Base-by-base conservation (phyloP, 2,329 filamentous ascomycete genomes). In the Blumeriella jaapii region DNA sequence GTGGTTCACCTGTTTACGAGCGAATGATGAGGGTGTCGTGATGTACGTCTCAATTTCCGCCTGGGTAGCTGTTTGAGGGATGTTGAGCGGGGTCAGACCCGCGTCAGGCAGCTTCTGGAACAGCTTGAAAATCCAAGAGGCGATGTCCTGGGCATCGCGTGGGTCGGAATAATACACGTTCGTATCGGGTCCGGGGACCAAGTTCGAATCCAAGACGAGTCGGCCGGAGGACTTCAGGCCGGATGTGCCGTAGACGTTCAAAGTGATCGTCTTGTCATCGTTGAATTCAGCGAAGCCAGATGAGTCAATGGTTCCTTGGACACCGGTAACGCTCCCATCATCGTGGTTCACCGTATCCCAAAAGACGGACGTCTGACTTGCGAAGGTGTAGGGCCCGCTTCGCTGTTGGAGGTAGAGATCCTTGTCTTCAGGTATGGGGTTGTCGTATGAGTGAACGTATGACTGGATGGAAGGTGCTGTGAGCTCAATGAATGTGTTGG, bases 341-440 rank as follows among this genome's bases (percentile, higher is more conserved):
- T 50, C 22, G 12, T 78, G 71, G 29, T 76, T 67, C 6, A 68
- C 65, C 36, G 75, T 68, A 16, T 73, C 73, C 0, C 73, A 72
- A 36, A 80, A 76, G 55, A 79, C 76, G 15, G 76, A 74, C 2
- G 74, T 72, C 16, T 74, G 72, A 52, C 78, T 72, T 1, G 75
- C 65, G 10, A 80, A 63, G 27, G 22, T 24, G 22, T 24, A 24
- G 9, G 78, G 73, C 16, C 75, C 75, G 17, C 63, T 65, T 36
- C 71, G 65, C 38, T 50, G 54, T 63, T 66, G 60, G 15, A 71
- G 57, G 39, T 71, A 71, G 22, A 51, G 42, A 15, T 52, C 43
- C 36, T 55, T 55, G 49, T 72, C 68, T 2, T 56, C 52, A 2
- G 42, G 46, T 40, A 61, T 65, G 2, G 67, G 67, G 29, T 48